Evolutionary conservation across 2,329 filamentous ascomycete species (phyloP), one percentile per base, ranked within the genome.

Genomic region (Alternaria ethzedia): DNA sequence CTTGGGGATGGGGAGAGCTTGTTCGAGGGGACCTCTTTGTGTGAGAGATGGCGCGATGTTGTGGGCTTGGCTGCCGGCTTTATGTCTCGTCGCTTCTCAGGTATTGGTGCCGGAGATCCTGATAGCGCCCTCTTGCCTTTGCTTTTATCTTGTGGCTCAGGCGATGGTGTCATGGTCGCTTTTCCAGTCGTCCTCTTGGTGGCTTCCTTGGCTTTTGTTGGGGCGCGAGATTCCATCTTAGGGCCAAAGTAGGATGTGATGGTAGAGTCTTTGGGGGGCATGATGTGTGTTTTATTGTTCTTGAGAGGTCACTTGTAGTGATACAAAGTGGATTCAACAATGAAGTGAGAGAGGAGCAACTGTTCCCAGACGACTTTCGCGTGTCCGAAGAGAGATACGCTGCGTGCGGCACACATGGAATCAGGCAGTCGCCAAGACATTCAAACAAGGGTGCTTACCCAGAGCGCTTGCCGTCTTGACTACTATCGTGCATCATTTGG

Each of bases 21-120:
- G 60, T 23, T 7, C 11, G 56, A 8, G 6, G 66, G 36, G 1
- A 69, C 15, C 45, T 71, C 45, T 15, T 55, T 65, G 55, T 67
- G 60, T 12, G 68, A 66, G 7, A 71, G 62, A 10, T 64, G 61
- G 13, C 15, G 44, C 15, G 36, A 17, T 21, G 25, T 6, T 43
- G 21, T 10, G 54, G n/a, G 36, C n/a, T 20, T n/a, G 10, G 46
- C 23, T n/a, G 51, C 8, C 8, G 21, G 7, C 12, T 60, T 57
- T 10, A 21, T 59, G 32, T 54, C 54, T 47, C 43, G 46, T 7
- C 46, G 52, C 15, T 69, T 65, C 32, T 44, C n/a, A 17, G 46
- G 23, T 8, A 17, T 25, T 9, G 51, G 41, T 5, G 54, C 20
- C 9, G 59, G 45, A 8, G 58, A 26, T 44, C 7, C 15, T 32